Evolutionary conservation across 73 alveolate species (phyloP), one percentile per base, ranked within the genome.

Genomic region (Stentor roeselii): DNA sequence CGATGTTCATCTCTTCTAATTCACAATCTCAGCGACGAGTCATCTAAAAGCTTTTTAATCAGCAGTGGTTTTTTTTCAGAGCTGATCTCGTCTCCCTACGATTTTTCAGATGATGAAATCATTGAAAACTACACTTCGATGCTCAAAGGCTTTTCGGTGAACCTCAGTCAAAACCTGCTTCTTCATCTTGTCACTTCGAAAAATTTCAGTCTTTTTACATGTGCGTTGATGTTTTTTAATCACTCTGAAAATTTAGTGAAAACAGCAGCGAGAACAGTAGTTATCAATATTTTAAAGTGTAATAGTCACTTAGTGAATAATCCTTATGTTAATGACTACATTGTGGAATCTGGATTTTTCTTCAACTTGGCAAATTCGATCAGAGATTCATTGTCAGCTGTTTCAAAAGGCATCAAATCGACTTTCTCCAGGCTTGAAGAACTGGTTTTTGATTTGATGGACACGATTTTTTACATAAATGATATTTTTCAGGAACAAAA

Each of bases 161-260:
- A 67, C 34, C 80, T 67, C 27, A 30, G 21, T 67, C 14, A 11
- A 32, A 2, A 0, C 34, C 80, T 30, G 2, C 41, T 67, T 1
- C n/a, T 21, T 21, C 42, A 67, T 21, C 34, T n/a, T 67, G 80
- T 67, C 14, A 30, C 34, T 21, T 27, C n/a, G 11, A 67, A 67
- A 67, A 27, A 67, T 1, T 67, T 30, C 41, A 67, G 50, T 15
- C 80, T 67, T n/a, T 67, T 21, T 34, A 21, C 80, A 1, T 27
- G 42, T 67, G 80, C 80, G 0, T 30, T 67, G n/a, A 67, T 67
- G 80, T 67, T 67, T 67, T 67, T 67, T 21, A 67, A 67, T 67
- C 34, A 67, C 42, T 3, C n/a, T 27, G 80, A 67, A 32, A 21
- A 21, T 11, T 11, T 67, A 21, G 37, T 67, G 21, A 67, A 32